Conservation (phyloP, 768 basidiomycete species). For the Mycena sanguinolenta region DNA sequence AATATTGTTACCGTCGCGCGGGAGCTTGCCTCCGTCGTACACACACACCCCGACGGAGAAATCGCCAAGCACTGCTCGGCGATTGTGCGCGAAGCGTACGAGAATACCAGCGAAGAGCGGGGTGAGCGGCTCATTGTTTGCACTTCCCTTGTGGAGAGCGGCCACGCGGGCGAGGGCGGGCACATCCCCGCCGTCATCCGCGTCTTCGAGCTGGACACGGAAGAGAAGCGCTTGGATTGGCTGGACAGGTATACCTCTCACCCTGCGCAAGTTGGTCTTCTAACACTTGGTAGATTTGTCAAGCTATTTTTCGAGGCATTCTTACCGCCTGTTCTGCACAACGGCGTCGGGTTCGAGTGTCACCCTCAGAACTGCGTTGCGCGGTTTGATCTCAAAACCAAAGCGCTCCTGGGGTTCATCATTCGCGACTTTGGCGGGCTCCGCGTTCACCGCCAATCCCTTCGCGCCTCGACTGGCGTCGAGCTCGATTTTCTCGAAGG, state of each 20-base stretch:
- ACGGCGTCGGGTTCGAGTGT: conserved; percentile 72
- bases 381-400: conserved; percentile 62
- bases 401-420: conserved; percentile 66
- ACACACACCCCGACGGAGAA: conserved; percentile 60
- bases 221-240: conserved; percentile 64
- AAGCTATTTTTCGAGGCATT: conserved; percentile 67
- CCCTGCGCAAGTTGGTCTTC: conserved; percentile 14
- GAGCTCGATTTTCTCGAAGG: conserved; percentile 61
- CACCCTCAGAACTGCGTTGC: conserved; percentile 74
- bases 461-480: conserved; percentile 64
- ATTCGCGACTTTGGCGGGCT: conserved; percentile 72
- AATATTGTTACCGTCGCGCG: conserved; percentile 66
- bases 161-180: conserved; percentile 61
- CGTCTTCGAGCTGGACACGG: conserved; percentile 64
- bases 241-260: conserved; percentile 57
- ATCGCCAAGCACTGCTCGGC: conserved; percentile 68
- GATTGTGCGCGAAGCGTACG: conserved; percentile 67
- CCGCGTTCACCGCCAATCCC: conserved; percentile 64
- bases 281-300: conserved; percentile 53
- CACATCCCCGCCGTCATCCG: conserved; percentile 63
- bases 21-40: conserved; percentile 68
- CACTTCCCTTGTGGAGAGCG: conserved; percentile 68
- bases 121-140: conserved; percentile 69
- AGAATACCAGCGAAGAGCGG: conserved; percentile 59
- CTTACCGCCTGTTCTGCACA: conserved; percentile 64